These are phyloP conservation scores for Neocallimastix lanati DNA, from an alignment of 192 early-diverging fungal genomes.

Conservation along the genomic window DNA sequence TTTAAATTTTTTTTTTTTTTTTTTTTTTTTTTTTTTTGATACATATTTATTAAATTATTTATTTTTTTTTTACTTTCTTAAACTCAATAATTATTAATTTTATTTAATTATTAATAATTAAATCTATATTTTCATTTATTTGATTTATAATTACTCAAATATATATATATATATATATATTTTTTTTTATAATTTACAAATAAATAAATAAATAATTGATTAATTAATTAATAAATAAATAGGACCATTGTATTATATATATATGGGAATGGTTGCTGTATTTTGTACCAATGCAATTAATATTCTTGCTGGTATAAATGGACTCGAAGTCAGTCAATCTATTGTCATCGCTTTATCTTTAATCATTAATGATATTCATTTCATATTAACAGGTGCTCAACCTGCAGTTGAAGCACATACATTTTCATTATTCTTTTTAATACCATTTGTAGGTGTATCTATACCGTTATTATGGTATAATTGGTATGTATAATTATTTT, in stretches of 20 bases:
- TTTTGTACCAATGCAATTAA: slow-evolving; percentile 98
- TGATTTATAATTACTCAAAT: no score
- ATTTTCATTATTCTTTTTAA: slow-evolving; percentile 73
- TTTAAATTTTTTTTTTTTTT: background rate
- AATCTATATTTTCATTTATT: no score
- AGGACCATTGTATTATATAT: slow-evolving; percentile 81
- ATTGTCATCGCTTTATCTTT: slow-evolving; percentile 79
- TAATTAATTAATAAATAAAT: background rate
- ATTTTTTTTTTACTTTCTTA: background rate
- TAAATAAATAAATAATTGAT: background rate
- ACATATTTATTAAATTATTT: no score
- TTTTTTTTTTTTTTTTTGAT: background rate
- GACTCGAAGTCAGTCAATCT: slow-evolving; percentile 85
- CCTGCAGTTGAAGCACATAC: slow-evolving; percentile 52
- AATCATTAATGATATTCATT: slow-evolving; percentile 47
- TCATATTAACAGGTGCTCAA: slow-evolving; percentile 27
- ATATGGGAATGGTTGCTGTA: slow-evolving; percentile 69
- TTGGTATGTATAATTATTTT: slow-evolving; percentile 32
- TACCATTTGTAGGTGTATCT: slow-evolving; percentile 83
- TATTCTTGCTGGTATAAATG: slow-evolving; percentile 94
- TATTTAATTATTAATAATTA: no score
- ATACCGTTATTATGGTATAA: slow-evolving; percentile 68
- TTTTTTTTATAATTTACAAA: background rate
- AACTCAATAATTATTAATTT: no score
- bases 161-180: no score